Evolutionary conservation across 2,329 filamentous ascomycete species (phyloP).

Genomic region (Sclerotinia borealis): DNA sequence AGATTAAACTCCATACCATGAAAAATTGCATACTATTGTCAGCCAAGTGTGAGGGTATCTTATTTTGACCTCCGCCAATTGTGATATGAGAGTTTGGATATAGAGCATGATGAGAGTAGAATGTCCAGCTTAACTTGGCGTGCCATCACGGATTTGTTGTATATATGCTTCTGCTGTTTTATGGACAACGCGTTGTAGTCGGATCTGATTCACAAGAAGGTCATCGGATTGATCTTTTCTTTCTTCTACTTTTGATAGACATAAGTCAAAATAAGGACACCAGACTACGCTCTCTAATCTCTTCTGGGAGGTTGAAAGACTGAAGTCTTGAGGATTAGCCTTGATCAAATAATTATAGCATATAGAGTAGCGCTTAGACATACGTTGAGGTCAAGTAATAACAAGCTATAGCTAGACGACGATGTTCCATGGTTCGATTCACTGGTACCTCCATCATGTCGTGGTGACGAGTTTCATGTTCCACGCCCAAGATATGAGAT

Average conservation of each 20-base stretch:
- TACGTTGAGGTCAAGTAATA: conserved; percentile 4
- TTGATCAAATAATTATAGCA: not conserved
- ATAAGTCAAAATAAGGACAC: conserved; percentile 3
- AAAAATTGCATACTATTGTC: not conserved
- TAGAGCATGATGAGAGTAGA: not conserved
- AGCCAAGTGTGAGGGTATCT: not conserved
- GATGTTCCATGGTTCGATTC: conserved; percentile 1
- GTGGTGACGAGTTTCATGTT: not conserved
- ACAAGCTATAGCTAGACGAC: not conserved
- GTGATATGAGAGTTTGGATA: conserved; percentile 5
- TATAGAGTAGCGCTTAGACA: not conserved
- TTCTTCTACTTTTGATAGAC: not conserved
- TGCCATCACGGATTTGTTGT: conserved; percentile 1
- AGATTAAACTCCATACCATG: not conserved
- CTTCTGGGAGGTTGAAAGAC: conserved; percentile 1
- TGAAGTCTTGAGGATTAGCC: not conserved
- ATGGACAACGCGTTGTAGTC: not conserved
- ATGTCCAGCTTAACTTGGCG: not conserved
- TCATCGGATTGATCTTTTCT: not conserved
- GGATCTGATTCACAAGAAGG: not conserved
- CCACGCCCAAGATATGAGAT: not conserved
- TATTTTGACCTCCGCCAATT: not conserved
- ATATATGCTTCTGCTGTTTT: not conserved
- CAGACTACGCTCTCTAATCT: conserved; percentile 1
- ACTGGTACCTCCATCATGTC: not conserved